Conservation (phyloP, 108 stramenopile species). For the Stephanodiscus triporus region DNA sequence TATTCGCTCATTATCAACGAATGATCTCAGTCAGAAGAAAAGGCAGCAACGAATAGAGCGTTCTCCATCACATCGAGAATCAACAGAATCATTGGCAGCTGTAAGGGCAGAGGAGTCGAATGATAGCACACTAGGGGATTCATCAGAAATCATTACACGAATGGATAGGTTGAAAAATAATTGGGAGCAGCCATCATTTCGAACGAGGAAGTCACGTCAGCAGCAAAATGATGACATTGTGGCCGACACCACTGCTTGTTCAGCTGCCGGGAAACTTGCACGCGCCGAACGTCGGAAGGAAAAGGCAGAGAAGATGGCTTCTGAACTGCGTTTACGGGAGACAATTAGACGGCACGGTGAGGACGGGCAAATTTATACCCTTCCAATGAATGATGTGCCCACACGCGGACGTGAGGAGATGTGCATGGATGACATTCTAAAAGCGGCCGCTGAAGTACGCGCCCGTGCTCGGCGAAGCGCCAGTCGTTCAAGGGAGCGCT, state of each 20-base stretch:
- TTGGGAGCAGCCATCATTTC: neutral
- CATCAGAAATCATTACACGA: slow-evolving; percentile 17
- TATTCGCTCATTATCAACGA: slow-evolving; percentile 26
- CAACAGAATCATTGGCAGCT: neutral
- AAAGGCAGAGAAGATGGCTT: slow-evolving; percentile 17
- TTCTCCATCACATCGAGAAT: neutral
- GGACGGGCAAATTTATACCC: slow-evolving; percentile 16
- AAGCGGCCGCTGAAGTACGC: slow-evolving; percentile 39
- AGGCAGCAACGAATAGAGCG: slow-evolving; percentile 3
- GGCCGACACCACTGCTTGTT: neutral
- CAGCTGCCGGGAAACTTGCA: slow-evolving; percentile 9
- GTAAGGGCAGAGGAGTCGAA: slow-evolving; percentile 1
- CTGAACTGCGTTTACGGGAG: neutral
- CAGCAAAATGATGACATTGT: neutral
- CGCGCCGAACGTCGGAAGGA: slow-evolving; percentile 13
- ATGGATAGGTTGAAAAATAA: neutral
- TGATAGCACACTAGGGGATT: slow-evolving; percentile 12
- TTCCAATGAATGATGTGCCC: slow-evolving; percentile 22
- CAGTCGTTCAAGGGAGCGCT: slow-evolving; percentile 37
- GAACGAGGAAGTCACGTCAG: neutral
- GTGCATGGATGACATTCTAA: slow-evolving; percentile 31
- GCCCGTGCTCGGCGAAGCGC: slow-evolving; percentile 21
- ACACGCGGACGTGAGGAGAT: slow-evolving; percentile 1
- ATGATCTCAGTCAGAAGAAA: slow-evolving; percentile 29
- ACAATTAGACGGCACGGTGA: slow-evolving; percentile 18